phyloP scores from a whole-genome alignment of 345 rosid species.

The Pseudoturritis turrita region DNA sequence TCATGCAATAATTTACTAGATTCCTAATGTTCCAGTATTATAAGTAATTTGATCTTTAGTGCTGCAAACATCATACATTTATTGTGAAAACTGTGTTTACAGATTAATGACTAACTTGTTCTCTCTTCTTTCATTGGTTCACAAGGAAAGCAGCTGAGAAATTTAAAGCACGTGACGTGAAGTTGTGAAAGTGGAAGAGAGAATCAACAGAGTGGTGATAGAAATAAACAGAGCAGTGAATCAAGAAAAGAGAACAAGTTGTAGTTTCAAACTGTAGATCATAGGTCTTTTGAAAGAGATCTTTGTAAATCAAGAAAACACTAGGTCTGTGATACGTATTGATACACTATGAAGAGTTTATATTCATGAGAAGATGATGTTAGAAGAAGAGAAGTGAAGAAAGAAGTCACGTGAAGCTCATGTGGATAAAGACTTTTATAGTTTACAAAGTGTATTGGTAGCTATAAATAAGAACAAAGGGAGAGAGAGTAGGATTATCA shows the following conservation, averaged over 20 bases:
- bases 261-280: conserved; percentile 17
- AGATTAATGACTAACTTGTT: neutral
- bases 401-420: no score
- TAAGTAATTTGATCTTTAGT: neutral
- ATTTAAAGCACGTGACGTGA: conserved; percentile 47
- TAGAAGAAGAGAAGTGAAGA: no score
- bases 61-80: neutral
- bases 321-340: no score
- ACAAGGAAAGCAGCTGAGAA: conserved; percentile 48
- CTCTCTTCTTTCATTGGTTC: neutral
- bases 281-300: neutral
- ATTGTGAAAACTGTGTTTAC: neutral
- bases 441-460: no score
- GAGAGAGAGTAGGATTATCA: no score
- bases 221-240: conserved; percentile 70
- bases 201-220: conserved; percentile 50
- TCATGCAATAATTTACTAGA: no score
- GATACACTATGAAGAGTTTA: no score
- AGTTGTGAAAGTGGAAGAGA: conserved; percentile 47
- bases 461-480: no score
- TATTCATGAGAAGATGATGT: no score
- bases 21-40: no score
- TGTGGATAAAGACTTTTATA: no score
- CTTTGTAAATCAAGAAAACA: neutral
- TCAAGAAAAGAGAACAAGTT: no score